Conservation (phyloP, 441 rosid genomes). For the Erodium texanum region DNA sequence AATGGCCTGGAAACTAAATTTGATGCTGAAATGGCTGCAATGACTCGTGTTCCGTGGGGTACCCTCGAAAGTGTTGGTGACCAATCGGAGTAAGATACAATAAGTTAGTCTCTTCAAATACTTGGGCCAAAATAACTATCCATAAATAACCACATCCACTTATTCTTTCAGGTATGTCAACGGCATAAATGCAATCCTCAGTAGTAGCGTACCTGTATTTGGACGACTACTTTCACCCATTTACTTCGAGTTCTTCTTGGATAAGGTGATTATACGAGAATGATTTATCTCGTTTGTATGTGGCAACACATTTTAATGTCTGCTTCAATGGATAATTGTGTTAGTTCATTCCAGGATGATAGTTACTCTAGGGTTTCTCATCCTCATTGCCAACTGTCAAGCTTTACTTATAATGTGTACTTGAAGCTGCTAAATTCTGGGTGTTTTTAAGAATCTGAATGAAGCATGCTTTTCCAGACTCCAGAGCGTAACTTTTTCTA, state of each 20-base stretch:
- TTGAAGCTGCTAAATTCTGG: background rate
- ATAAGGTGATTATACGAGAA: constrained; percentile 53
- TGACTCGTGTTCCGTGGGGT: constrained; percentile 97
- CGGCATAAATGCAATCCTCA: constrained; percentile 68
- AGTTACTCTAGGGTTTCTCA: background rate
- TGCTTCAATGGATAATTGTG: background rate
- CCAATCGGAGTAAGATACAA: constrained; percentile 72
- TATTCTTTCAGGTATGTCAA: constrained; percentile 74
- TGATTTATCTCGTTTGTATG: constrained; percentile 1
- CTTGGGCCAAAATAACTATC: constrained; percentile 8
- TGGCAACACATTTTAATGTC: background rate
- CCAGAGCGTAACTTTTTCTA: background rate
- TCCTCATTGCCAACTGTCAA: background rate
- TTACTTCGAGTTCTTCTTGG: constrained; percentile 91
- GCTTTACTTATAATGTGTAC: background rate
- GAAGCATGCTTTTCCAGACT: background rate
- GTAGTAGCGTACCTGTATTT: constrained; percentile 69
- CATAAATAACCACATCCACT: constrained; percentile 16
- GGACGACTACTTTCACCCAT: constrained; percentile 85
- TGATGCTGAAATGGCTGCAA: constrained; percentile 91
- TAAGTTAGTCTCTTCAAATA: constrained; percentile 11
- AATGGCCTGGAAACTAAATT: constrained; percentile 93
- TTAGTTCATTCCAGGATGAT: background rate
- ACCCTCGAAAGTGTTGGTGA: constrained; percentile 98
- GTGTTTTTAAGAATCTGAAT: background rate